Evolutionary conservation across 108 stramenopile genomes (phyloP).

Genomic region (Seminavis robusta): DNA sequence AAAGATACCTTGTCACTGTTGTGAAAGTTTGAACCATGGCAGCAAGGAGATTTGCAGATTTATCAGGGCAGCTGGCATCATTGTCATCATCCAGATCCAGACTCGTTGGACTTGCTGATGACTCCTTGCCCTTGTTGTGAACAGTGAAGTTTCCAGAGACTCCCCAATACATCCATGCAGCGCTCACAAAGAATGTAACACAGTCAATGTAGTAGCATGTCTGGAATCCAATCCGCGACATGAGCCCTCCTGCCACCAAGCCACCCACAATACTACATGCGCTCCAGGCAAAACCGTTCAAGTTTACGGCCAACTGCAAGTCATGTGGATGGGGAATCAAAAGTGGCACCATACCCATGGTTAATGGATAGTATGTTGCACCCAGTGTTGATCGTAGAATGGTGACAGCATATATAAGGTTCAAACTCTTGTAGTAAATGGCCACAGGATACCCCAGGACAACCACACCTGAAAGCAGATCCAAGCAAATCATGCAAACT

Average conservation of each 20-base stretch:
- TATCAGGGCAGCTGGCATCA: not conserved
- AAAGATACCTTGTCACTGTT: not conserved
- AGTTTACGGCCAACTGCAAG: not conserved
- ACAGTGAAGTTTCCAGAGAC: not conserved
- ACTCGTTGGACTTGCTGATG: not conserved
- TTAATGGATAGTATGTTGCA: not conserved
- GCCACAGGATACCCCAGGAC: not conserved
- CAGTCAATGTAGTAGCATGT: not conserved
- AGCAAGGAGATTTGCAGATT: not conserved
- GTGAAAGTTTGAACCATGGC: not conserved
- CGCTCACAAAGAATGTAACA: not conserved
- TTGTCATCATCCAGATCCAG: not conserved
- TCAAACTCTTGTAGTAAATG: not conserved
- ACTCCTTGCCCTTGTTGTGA: not conserved
- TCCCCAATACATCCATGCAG: not conserved
- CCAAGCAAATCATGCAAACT: not conserved
- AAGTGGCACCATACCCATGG: not conserved
- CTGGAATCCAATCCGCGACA: not conserved
- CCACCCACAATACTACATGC: not conserved
- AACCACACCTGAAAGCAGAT: not conserved
- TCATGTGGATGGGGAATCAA: not conserved
- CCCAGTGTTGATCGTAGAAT: not conserved
- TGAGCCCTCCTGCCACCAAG: not conserved
- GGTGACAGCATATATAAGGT: not conserved
- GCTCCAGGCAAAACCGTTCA: conserved; percentile 3